Percentiles rank a stretch among this genome's conserved stretches.
phyloP scores from a whole-genome alignment of 495 filamentous ascomycete species.

The Letharia columbiana region DNA sequence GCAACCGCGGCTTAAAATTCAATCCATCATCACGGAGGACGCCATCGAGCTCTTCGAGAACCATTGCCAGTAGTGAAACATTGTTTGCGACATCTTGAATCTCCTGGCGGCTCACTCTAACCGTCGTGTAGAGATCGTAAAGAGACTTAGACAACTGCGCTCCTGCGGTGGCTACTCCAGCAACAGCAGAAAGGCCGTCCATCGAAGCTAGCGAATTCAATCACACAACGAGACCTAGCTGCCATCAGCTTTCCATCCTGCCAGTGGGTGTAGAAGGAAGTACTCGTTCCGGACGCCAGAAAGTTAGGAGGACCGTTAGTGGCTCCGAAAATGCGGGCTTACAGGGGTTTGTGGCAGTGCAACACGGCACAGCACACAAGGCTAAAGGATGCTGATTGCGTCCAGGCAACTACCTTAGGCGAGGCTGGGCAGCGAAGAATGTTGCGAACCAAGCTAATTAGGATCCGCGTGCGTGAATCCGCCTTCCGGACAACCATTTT shows the following conservation, averaged over 20 bases:
- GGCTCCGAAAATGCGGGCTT: background rate
- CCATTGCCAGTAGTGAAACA: constrained; percentile 1
- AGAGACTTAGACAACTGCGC: constrained; percentile 1
- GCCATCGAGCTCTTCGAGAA: constrained; percentile 7
- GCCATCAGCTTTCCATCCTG: no score
- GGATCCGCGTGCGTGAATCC: no score
- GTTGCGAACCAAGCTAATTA: no score
- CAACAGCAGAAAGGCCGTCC: constrained; percentile 7
- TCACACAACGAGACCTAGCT: background rate
- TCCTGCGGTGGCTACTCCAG: background rate
- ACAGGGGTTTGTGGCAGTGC: background rate
- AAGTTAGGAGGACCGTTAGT: no score
- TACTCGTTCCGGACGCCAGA: no score
- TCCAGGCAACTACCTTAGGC: background rate
- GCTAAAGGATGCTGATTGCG: no score
- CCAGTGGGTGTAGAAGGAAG: no score
- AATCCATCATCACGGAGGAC: background rate
- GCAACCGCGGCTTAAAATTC: background rate
- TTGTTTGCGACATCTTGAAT: constrained; percentile 7
- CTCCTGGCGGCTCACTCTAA: background rate
- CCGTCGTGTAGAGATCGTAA: background rate
- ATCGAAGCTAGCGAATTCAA: constrained; percentile 16
- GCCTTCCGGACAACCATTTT: no score
- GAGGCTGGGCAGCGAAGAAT: background rate
- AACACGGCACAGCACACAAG: background rate